phyloP scores from a whole-genome alignment of 2,329 filamentous ascomycete genomes.

The Aspergillus carbonarius region DNA sequence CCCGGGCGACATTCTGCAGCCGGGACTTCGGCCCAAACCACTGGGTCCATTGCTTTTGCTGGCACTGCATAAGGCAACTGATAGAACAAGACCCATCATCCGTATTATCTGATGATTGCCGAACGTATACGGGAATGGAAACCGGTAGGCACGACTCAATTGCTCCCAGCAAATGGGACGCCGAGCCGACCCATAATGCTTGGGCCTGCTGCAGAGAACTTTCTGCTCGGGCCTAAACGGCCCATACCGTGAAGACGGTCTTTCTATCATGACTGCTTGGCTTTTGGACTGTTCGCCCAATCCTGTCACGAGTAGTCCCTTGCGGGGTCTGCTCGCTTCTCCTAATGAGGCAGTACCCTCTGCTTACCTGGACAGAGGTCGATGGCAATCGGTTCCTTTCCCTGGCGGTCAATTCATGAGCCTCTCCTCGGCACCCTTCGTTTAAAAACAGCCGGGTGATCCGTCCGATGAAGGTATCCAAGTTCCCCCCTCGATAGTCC shows the following conservation, averaged over 20 bases:
- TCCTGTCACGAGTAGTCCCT: neutral
- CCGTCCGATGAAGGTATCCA: neutral
- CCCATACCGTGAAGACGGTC: neutral
- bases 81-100: neutral
- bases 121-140: neutral
- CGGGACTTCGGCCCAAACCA: neutral
- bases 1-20: neutral
- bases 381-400: no score
- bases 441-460: neutral
- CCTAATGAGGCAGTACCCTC: neutral
- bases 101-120: neutral
- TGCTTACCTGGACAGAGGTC: neutral
- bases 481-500: neutral
- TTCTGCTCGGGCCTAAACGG: neutral
- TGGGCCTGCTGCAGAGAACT: neutral
- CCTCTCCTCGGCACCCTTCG: neutral
- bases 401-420: no score
- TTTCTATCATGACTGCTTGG: neutral
- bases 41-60: neutral
- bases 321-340: neutral
- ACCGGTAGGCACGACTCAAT: neutral
- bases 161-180: neutral
- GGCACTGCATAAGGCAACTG: neutral
- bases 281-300: neutral
- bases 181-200: neutral